Conservation (phyloP, 106 monocot genomes). For the Acanthochlamys bracteata region DNA sequence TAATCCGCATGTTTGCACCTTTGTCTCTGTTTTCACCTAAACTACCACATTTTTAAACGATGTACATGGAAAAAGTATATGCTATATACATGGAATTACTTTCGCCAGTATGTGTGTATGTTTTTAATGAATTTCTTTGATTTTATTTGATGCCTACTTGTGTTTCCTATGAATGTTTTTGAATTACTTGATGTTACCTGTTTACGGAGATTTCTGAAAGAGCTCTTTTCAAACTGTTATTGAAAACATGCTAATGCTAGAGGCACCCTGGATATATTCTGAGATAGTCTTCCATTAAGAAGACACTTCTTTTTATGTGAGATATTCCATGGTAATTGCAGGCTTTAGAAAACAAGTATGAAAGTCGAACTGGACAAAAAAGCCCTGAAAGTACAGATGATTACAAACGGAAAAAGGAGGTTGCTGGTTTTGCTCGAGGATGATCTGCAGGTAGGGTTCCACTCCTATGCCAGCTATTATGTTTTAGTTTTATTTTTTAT, state of each 20-base stretch:
- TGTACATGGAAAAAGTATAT: neutral
- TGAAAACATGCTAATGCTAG: too few relatives aligned
- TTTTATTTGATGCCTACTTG: too few relatives aligned
- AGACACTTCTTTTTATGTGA: neutral
- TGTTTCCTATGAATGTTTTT: too few relatives aligned
- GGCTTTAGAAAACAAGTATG: slow-evolving; percentile 88
- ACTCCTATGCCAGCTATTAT: slow-evolving; percentile 1
- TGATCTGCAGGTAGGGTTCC: slow-evolving; percentile 13
- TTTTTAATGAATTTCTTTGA: too few relatives aligned
- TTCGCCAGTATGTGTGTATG: too few relatives aligned
- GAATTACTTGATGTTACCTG: too few relatives aligned
- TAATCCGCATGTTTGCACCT: neutral
- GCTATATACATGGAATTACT: too few relatives aligned
- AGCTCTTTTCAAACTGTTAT: too few relatives aligned
- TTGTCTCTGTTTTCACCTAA: neutral
- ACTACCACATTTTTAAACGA: neutral
- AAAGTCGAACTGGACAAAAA: slow-evolving; percentile 48
- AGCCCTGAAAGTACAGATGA: slow-evolving; percentile 77
- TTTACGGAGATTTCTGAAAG: too few relatives aligned
- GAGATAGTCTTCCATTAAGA: neutral
- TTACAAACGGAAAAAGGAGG: slow-evolving; percentile 44
- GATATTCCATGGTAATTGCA: slow-evolving; percentile 8
- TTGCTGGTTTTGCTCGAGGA: slow-evolving; percentile 43
- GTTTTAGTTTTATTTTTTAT: too few relatives aligned
- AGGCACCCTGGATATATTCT: neutral